Conservation (phyloP, 225 moss, liverwort and hornwort genomes). For the Physcomitrium patens region DNA sequence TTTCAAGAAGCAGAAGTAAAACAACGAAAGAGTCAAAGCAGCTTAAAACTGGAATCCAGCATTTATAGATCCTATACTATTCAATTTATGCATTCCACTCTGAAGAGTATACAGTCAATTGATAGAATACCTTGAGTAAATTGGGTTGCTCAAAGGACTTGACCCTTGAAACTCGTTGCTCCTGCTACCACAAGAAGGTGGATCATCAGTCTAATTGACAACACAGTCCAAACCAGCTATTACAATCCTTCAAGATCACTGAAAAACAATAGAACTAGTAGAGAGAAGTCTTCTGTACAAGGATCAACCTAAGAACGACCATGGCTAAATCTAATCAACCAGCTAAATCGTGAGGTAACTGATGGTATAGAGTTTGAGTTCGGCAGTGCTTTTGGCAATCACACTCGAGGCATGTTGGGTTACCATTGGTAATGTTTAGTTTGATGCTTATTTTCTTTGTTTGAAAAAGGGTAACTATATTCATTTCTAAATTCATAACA, state of each 20-base stretch:
- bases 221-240: background rate
- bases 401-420: no score
- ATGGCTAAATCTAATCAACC: no score
- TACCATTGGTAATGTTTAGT: background rate
- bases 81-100: background rate
- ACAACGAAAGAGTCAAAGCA: background rate
- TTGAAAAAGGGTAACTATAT: background rate
- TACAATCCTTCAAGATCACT: background rate
- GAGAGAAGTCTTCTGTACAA: no score
- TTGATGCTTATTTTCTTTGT: background rate
- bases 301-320: no score
- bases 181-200: slow-evolving; percentile 25
- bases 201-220: background rate
- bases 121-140: slow-evolving; percentile 28
- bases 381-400: no score
- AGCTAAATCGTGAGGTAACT: no score
- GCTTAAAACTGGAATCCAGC: background rate
- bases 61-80: background rate
- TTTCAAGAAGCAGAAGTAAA: background rate
- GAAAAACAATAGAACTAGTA: background rate
- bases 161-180: slow-evolving; percentile 33
- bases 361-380: no score
- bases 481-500: background rate
- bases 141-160: slow-evolving; percentile 38
- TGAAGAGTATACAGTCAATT: background rate